Evolutionary conservation across 306 rosid species (phyloP), one percentile per base, ranked within the genome.

Genomic region (Citrullus mucosospermus): DNA sequence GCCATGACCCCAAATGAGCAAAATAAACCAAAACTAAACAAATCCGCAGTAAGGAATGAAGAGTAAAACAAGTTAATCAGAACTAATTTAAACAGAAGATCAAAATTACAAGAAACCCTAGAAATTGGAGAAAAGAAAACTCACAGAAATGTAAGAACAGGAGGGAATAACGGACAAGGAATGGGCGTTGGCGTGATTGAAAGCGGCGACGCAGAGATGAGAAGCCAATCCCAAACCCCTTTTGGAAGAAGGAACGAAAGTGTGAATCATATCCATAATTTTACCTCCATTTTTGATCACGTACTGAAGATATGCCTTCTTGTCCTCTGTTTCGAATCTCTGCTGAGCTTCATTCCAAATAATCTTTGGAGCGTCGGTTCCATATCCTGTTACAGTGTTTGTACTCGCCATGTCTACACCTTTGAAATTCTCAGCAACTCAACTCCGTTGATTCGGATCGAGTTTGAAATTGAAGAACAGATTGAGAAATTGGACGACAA

Each of bases 151-250:
- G 82, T 94, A 94, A 77, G 97, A 86, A 55, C 98, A 94, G 74
- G 96, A 80, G 48, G 97, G 95, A 72, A 90, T 82, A 82, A 94
- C 61, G 0, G 82, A 80, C 1, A 92, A 66, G 81, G 98, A 90
- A 39, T 82, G 81, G 13, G 91, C 76, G 11, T 80, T 62, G 75
- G 97, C 97, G 81, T 92, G 97, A 69, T 86, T 82, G 84, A 92
- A 94, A 60, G 98, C 98, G 3, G 97, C 93, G 38, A 84, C 79
- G 69, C 88, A 87, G 84, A 94, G 96, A 20, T 60, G 96, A 36
- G 92, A 86, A 48, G 98, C 98, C 85, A 94, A 81, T 16, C 97
- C 98, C 53, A 92, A 69, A 20, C 97, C 97, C 78, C 98, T 81
- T 82, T 89, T 94, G 82, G 95, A 89, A 70, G 97, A 68, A 9